Evolutionary conservation across 495 filamentous ascomycete genomes (phyloP), one percentile per base, ranked within the genome.

Genomic region (Aspergillus affinis): DNA sequence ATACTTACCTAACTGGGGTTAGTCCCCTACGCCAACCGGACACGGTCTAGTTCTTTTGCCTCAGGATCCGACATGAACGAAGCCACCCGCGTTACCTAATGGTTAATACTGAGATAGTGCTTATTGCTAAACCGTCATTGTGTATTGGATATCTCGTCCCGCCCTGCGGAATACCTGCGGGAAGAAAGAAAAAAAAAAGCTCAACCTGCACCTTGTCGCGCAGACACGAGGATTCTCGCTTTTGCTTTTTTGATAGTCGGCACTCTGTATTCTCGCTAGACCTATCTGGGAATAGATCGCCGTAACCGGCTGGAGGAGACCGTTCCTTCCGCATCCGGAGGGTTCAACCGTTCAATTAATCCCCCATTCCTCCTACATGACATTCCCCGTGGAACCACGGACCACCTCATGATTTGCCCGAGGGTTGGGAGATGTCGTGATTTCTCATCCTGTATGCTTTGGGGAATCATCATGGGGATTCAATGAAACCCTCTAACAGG

Each of bases 251-350:
- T 41, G 51, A 44, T 54, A 21, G 29, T 20, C 18, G 18, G 19
- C 51, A 13, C 30, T 18, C 12, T 32, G 36, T 7, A 21, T 2
- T 12, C 3, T 7, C 29, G 13, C 36, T 41, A 41, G 13, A 4
- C 26, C 23, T 15, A 13, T 41, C 29, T 20, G 13, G 21, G 29
- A 19, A 54, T 54, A 7, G 51, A 54, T 54, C 51, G 51, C 41
- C 30, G 19, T 41, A 7, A 9, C 18, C 29, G 51, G 41, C 36
- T 41, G 41, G 18, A 44, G 51, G 23, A 21, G 30, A 49, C 7
- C n/a, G 51, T 54, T 29, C 17, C 41, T 54, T 41, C 51, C 51
- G 51, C 51, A 54, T 41, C 51, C 51, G 51, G 32, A 41, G 36
- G 13, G 29, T 8, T 4, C 29, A 30, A 8, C 29, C 4, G 29